Percentiles rank a stretch among this genome's conserved stretches.
Conservation (phyloP, 441 rosid genomes). For the Gossypium lobatum region DNA sequence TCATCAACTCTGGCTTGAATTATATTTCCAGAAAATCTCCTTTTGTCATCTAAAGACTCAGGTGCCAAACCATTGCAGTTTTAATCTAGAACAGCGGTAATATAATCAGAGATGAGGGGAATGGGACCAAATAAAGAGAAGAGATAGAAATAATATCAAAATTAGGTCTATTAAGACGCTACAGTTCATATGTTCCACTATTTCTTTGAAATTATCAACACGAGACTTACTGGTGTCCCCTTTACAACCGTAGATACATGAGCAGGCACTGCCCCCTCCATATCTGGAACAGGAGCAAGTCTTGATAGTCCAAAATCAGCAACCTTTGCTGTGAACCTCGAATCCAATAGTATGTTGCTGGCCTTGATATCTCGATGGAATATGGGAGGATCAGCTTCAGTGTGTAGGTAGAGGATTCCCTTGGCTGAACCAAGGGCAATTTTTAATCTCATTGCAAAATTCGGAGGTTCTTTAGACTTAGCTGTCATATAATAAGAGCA, state of each 20-base stretch:
- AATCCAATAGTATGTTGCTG: conserved; percentile 79
- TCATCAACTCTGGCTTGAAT: not conserved
- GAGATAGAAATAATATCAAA: conserved; percentile 1
- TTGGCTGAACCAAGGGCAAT: conserved; percentile 76
- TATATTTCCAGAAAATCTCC: not conserved
- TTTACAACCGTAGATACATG: conserved; percentile 95
- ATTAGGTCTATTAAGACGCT: not conserved
- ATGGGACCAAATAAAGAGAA: not conserved
- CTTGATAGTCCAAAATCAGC: conserved; percentile 97
- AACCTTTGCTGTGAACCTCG: conserved; percentile 71
- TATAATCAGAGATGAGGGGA: not conserved
- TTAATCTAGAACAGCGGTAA: not conserved
- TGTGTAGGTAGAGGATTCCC: conserved; percentile 84
- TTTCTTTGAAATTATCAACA: not conserved
- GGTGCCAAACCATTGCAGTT: not conserved
- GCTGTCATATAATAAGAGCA: conserved; percentile 37
- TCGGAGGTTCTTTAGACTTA: conserved; percentile 43
- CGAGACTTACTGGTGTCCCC: conserved; percentile 78
- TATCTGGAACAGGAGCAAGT: conserved; percentile 86
- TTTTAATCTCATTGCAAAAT: conserved; percentile 65
- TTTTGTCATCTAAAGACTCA: not conserved
- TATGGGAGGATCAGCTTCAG: conserved; percentile 95
- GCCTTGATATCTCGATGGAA: conserved; percentile 97
- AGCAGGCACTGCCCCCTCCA: conserved; percentile 60
- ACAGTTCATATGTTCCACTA: not conserved